phyloP scores from a whole-genome alignment of 106 monocot species.

The Ottelia alismoides region DNA sequence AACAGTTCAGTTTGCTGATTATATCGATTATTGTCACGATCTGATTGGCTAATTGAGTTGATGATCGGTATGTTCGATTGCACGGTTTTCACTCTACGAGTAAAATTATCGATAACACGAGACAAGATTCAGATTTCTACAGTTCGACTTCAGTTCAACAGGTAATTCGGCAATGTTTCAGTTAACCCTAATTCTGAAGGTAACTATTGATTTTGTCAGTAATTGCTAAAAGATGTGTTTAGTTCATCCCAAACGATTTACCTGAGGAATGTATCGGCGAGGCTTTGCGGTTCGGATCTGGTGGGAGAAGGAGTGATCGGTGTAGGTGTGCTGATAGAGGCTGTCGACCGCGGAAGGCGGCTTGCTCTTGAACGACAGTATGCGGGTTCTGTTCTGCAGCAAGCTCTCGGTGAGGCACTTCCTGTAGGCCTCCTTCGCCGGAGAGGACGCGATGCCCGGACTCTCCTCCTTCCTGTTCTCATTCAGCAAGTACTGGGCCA shows the following conservation, averaged over 20 bases:
- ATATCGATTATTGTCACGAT: too few species aligned
- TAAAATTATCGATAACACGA: too few species aligned
- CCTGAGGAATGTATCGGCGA: not conserved
- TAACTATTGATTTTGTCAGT: too few species aligned
- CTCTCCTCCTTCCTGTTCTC: conserved; percentile 8
- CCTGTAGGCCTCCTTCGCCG: conserved; percentile 9
- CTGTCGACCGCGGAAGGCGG: conserved; percentile 1
- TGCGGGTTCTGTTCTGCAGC: conserved; percentile 4
- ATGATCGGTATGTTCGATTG: too few species aligned
- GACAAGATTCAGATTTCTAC: too few species aligned
- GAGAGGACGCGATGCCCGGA: not conserved
- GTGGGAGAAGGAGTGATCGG: not conserved
- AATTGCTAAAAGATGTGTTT: too few species aligned
- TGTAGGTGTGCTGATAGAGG: not conserved
- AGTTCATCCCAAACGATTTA: not conserved
- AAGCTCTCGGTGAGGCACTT: conserved; percentile 1
- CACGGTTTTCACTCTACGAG: too few species aligned
- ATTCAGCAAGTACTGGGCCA: conserved; percentile 3
- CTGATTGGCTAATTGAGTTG: too few species aligned
- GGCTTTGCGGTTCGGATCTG: not conserved
- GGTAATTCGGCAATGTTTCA: too few species aligned
- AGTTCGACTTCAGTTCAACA: too few species aligned
- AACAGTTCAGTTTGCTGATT: too few species aligned
- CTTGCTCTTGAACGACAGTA: conserved; percentile 11
- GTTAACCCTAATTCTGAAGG: too few species aligned